Evolutionary conservation across 495 filamentous ascomycete genomes (phyloP).

Genomic region (Chaetomium tenue): DNA sequence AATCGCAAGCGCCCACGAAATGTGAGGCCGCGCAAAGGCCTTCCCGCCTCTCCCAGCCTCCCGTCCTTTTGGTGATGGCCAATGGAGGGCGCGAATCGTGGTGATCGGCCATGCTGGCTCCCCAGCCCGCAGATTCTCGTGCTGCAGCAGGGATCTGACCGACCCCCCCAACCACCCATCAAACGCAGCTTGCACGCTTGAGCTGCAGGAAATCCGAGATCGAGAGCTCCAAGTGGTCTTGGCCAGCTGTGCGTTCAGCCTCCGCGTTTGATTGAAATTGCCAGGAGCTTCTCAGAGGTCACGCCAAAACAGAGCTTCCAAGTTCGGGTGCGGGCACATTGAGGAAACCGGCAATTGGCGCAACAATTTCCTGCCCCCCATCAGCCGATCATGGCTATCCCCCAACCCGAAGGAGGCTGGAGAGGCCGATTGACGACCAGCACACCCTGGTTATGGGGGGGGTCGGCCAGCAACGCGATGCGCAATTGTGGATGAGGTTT

Average conservation of each 20-base stretch:
- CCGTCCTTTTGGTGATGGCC: constrained; percentile 13
- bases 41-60: too few relatives aligned
- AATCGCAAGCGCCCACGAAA: constrained; percentile 36
- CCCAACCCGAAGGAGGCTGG: constrained; percentile 18
- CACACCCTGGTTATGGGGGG: background rate
- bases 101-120: constrained; percentile 27
- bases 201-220: constrained; percentile 27
- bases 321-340: background rate
- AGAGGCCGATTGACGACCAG: constrained; percentile 1
- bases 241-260: constrained; percentile 14
- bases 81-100: constrained; percentile 26
- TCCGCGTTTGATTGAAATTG: constrained; percentile 14
- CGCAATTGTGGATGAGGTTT: constrained; percentile 19
- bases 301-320: background rate
- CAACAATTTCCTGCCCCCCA: background rate
- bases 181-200: constrained; percentile 16
- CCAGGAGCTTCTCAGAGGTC: constrained; percentile 3
- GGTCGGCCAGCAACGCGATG: background rate
- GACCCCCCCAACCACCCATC: constrained; percentile 26
- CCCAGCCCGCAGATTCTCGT: constrained; percentile 32
- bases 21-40: constrained; percentile 14
- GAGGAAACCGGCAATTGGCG: background rate
- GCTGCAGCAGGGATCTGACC: constrained; percentile 30
- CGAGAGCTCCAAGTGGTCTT: constrained; percentile 18
- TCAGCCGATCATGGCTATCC: background rate